Base-by-base conservation (phyloP, 352 stramenopile genomes). In the Pythium sp. region DNA sequence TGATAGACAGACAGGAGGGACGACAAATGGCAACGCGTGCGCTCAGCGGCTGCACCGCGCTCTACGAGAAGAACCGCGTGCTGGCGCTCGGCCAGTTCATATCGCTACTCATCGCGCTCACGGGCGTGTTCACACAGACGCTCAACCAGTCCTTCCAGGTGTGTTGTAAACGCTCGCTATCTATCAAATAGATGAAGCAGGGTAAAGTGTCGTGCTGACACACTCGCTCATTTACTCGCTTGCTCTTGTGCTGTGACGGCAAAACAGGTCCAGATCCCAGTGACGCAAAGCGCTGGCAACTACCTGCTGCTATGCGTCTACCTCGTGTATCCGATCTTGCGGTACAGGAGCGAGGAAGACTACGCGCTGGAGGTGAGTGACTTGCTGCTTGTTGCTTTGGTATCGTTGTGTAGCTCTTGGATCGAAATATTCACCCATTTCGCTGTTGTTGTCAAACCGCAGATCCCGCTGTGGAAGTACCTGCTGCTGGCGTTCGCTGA, bases 401-500 rank as follows among this genome's bases (percentile, higher is more conserved):
- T 30, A 22, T n/a, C 18, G 6, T 43, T 22, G 24, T 20, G 28
- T 58, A 38, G 53, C 53, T 58, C 53, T 58, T 41, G 53, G 3
- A 12, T 41, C 2, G 2, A 20, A 20, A 2, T 34, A 8, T 2
- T 6, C 6, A 3, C 9, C 15, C 47, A 24, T n/a, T 24, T 15
- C 5, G 18, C 53, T 24, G 15, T 60, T 24, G 9, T 32, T 53
- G 41, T 26, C 24, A 26, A 36, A 6, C 5, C 36, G 49, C 58
- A 86, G 84, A 83, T 92, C 58, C 73, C 79, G 57, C 84, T 73
- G 83, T 98, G 90, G 82, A 85, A 93, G 69, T 98, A 98, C 75
- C 64, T 97, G 63, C 60, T 98, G 11, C 65, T 98, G n/a, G 87
- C 91, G 9, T 78, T 98, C 24, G 78, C 97, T 12, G 97, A 99